phyloP scores from a whole-genome alignment of 176 grass and related monocot species.

The Elaeis guineensis region DNA sequence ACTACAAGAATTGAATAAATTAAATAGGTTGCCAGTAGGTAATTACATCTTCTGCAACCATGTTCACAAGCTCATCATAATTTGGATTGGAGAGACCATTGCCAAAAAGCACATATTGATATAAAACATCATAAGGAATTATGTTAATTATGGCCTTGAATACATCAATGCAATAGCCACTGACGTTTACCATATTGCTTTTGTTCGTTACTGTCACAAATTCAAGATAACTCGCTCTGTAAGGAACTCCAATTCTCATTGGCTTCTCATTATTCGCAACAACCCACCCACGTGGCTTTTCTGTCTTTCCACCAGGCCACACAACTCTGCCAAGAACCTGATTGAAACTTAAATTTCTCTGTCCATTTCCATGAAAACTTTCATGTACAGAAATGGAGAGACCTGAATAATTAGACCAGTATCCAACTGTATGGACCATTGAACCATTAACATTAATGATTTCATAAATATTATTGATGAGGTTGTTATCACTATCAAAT shows the following conservation, averaged over 20 bases:
- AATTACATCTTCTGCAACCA: slow-evolving; percentile 24
- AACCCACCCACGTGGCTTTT: slow-evolving; percentile 24
- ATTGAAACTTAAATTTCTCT: not conserved
- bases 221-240: slow-evolving; percentile 16
- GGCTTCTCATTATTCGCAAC: slow-evolving; percentile 14
- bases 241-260: slow-evolving; percentile 20
- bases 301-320: slow-evolving; percentile 21
- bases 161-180: slow-evolving; percentile 29
- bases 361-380: not conserved
- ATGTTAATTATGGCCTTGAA: slow-evolving; percentile 12
- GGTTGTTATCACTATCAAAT: slow-evolving; percentile 12
- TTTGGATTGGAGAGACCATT: slow-evolving; percentile 15
- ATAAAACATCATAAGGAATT: slow-evolving; percentile 21
- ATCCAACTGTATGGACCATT: slow-evolving; percentile 4
- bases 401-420: slow-evolving; percentile 18
- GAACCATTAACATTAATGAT: slow-evolving; percentile 14
- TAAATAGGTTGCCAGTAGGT: not conserved
- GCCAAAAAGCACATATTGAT: slow-evolving; percentile 21
- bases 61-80: slow-evolving; percentile 22
- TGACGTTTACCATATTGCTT: not conserved
- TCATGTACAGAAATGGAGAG: slow-evolving; percentile 19
- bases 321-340: slow-evolving; percentile 6
- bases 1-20: not conserved
- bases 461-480: slow-evolving; percentile 10
- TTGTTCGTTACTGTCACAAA: slow-evolving; percentile 17